Percentiles rank a stretch among this genome's conserved stretches.
Conservation (phyloP, 768 basidiomycete species). For the Lanmaoa pseudosensibilis region DNA sequence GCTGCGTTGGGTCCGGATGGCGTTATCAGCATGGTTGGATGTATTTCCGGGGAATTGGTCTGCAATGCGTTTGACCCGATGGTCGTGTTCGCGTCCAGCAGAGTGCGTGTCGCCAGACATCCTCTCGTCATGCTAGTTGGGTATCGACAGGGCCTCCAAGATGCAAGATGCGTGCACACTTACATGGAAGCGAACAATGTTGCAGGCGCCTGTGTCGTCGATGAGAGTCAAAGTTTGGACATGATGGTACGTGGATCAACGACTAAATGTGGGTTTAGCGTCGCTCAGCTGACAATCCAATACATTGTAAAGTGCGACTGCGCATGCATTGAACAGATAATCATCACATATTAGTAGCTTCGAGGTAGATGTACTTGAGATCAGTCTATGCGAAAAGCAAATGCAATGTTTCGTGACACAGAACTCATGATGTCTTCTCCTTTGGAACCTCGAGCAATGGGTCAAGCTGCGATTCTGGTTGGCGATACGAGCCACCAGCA, state of each 20-base stretch:
- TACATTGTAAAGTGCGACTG: background rate
- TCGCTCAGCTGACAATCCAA: background rate
- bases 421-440: constrained; percentile 24
- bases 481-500: constrained; percentile 80
- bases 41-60: no score
- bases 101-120: background rate
- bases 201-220: background rate
- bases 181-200: background rate
- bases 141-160: background rate
- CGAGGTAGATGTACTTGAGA: constrained; percentile 17
- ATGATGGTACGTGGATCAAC: background rate
- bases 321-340: constrained; percentile 2
- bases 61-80: no score
- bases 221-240: background rate
- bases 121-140: background rate
- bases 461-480: constrained; percentile 81
- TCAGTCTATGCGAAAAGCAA: constrained; percentile 4
- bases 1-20: no score
- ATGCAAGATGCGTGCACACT: background rate
- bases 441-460: constrained; percentile 66
- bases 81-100: background rate
- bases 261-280: background rate
- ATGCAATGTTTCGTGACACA: background rate
- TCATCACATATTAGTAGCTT: constrained; percentile 20
- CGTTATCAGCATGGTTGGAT: no score